Percentiles rank a stretch among this genome's conserved stretches.
phyloP scores from a whole-genome alignment of 2,329 filamentous ascomycete genomes.

The Dothideomycetidae sp. region DNA sequence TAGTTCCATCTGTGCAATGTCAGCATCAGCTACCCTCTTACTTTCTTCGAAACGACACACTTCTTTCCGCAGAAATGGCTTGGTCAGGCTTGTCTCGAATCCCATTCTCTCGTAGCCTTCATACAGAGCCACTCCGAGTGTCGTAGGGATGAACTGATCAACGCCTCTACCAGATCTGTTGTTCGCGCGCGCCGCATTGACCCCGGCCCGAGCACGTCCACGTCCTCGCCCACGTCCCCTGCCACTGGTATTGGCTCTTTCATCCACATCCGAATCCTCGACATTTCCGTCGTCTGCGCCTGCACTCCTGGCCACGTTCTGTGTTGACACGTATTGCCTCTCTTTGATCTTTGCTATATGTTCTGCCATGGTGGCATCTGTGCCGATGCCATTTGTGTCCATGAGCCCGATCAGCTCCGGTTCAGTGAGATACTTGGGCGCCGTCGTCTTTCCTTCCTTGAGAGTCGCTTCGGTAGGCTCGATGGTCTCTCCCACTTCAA shows the following conservation, averaged over 20 bases:
- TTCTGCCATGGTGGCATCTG: conserved; percentile 97
- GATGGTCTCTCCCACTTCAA: conserved; percentile 66
- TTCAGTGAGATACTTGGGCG: conserved; percentile 81
- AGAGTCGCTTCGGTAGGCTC: conserved; percentile 81
- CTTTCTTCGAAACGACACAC: conserved; percentile 21
- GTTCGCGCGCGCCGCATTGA: conserved; percentile 32
- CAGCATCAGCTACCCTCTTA: conserved; percentile 1
- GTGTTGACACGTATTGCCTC: conserved; percentile 66
- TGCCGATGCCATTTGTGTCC: conserved; percentile 97
- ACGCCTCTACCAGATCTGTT: conserved; percentile 39
- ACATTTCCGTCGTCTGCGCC: conserved; percentile 21
- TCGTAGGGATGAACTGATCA: conserved; percentile 84
- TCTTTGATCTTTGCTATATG: conserved; percentile 94
- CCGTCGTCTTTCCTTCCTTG: conserved; percentile 74
- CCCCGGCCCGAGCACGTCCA: conserved; percentile 31
- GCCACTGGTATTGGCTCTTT: conserved; percentile 25
- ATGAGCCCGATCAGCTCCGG: conserved; percentile 91
- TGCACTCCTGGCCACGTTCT: conserved; percentile 31
- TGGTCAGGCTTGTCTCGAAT: conserved; percentile 81
- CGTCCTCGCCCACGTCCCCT: conserved; percentile 28
- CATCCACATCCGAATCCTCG: conserved; percentile 18
- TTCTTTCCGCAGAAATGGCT: conserved; percentile 91
- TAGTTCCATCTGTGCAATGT: conserved; percentile 55
- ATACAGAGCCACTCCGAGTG: conserved; percentile 79
- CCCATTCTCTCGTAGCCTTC: conserved; percentile 92